Conservation (phyloP, 306 rosid genomes). For the Rosa multiflora region DNA sequence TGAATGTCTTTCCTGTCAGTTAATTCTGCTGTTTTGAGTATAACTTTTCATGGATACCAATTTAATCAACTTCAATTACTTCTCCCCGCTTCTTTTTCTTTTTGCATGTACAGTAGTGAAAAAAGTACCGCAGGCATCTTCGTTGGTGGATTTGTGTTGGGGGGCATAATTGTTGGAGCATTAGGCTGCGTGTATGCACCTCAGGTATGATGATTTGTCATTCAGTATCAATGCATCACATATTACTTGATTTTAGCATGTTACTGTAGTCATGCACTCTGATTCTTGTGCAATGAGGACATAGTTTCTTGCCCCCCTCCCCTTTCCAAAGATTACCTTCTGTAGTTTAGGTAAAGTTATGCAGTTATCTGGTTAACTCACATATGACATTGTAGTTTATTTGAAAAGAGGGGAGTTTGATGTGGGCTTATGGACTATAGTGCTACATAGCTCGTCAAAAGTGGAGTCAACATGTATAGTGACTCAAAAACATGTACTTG, state of each 20-base stretch:
- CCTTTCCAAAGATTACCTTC: not conserved
- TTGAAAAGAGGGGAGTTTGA: not conserved
- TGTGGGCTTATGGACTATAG: not conserved
- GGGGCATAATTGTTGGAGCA: slow-evolving; percentile 62
- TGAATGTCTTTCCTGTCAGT: not conserved
- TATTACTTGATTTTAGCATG: not conserved
- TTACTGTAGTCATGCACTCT: not conserved
- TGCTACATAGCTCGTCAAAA: not conserved
- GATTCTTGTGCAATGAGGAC: not conserved
- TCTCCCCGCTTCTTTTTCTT: not conserved
- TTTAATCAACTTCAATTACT: not conserved
- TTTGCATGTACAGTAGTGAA: slow-evolving; percentile 40
- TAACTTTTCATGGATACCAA: not conserved
- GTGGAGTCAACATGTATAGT: not conserved
- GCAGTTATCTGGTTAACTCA: not conserved
- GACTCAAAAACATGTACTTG: not conserved
- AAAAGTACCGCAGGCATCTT: slow-evolving; percentile 47
- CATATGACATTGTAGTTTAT: not conserved
- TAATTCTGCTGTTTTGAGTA: not conserved
- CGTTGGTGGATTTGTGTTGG: slow-evolving; percentile 63
- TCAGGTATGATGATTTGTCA: slow-evolving; percentile 37
- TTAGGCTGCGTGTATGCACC: slow-evolving; percentile 64
- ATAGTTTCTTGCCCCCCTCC: not conserved
- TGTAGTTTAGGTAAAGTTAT: too few relatives aligned
- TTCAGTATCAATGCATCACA: not conserved